These are phyloP conservation scores for Carpinus fangiana DNA, from an alignment of 306 rosid species.

Conservation along the genomic window DNA sequence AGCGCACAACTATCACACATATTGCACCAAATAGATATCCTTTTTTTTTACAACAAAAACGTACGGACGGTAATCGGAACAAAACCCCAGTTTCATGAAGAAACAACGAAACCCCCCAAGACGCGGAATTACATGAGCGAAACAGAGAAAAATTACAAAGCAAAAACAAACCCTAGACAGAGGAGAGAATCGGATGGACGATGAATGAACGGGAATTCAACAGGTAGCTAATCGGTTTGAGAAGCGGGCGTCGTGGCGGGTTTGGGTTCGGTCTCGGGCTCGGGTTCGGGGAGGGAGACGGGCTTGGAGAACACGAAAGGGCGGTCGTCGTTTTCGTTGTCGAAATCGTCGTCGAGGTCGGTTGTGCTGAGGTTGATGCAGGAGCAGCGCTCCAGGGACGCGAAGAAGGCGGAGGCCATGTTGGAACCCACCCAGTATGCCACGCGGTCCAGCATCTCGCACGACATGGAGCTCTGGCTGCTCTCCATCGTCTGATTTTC, in stretches of 20 bases:
- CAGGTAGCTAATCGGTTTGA: not conserved
- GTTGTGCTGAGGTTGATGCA: constrained; percentile 62
- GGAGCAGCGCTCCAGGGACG: constrained; percentile 65
- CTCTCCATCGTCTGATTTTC: constrained; percentile 29
- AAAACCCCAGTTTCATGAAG: not conserved
- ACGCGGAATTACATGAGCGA: not conserved
- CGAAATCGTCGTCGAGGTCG: constrained; percentile 42
- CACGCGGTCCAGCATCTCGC: constrained; percentile 37
- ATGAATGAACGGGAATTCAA: not conserved
- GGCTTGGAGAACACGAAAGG: constrained; percentile 24
- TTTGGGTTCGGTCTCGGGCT: not conserved
- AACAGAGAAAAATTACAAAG: not conserved
- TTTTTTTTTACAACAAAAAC: not conserved
- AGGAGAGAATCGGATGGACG: not conserved
- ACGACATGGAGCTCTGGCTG: constrained; percentile 39
- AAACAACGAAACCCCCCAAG: not conserved
- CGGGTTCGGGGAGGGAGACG: not conserved
- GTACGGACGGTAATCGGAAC: not conserved
- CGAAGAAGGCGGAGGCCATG: constrained; percentile 59
- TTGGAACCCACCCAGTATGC: constrained; percentile 55
- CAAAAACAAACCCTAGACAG: not conserved
- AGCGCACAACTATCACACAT: not conserved
- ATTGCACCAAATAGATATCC: not conserved
- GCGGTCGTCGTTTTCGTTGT: constrained; percentile 23
- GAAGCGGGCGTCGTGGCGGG: not conserved